phyloP scores from a whole-genome alignment of 2,329 filamentous ascomycete species.

The Lecanosticta acicola region DNA sequence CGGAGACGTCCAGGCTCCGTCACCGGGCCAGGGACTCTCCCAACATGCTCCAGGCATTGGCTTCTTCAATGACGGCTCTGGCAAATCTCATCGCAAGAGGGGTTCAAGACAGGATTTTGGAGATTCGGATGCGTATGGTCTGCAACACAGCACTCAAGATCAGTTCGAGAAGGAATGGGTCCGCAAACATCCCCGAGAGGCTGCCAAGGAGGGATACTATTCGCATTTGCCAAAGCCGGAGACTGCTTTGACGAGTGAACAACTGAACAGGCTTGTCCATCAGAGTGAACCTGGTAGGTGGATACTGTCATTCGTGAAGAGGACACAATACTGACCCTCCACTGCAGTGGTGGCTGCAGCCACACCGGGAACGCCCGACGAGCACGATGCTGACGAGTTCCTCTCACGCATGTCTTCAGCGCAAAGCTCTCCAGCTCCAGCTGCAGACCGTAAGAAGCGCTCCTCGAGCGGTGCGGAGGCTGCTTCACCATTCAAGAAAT shows the following conservation, averaged over 20 bases:
- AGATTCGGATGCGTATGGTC: constrained; percentile 85
- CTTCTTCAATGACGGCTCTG: constrained; percentile 50
- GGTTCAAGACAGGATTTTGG: constrained; percentile 66
- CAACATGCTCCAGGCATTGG: constrained; percentile 43
- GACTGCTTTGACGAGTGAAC: constrained; percentile 81
- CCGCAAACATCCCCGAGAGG: constrained; percentile 78
- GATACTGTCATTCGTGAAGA: background rate
- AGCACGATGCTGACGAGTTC: constrained; percentile 87
- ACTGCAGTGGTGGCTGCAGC: constrained; percentile 9
- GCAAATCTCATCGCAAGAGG: constrained; percentile 61
- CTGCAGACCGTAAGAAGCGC: constrained; percentile 20
- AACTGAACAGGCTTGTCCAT: constrained; percentile 83
- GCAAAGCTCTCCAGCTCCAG: constrained; percentile 37
- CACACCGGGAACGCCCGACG: constrained; percentile 70
- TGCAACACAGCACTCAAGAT: constrained; percentile 78
- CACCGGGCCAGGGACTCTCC: constrained; percentile 57
- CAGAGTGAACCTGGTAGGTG: constrained; percentile 55
- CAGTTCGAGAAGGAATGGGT: constrained; percentile 90
- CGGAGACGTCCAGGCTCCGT: constrained; percentile 93
- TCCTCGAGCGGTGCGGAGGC: constrained; percentile 34
- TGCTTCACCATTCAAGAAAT: constrained; percentile 42
- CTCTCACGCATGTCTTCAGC: constrained; percentile 70
- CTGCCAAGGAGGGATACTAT: constrained; percentile 71
- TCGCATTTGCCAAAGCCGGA: constrained; percentile 61
- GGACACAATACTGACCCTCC: constrained; percentile 12